Evolutionary conservation across 352 stramenopile genomes (phyloP).

Genomic region (Globisporangium nagaii): DNA sequence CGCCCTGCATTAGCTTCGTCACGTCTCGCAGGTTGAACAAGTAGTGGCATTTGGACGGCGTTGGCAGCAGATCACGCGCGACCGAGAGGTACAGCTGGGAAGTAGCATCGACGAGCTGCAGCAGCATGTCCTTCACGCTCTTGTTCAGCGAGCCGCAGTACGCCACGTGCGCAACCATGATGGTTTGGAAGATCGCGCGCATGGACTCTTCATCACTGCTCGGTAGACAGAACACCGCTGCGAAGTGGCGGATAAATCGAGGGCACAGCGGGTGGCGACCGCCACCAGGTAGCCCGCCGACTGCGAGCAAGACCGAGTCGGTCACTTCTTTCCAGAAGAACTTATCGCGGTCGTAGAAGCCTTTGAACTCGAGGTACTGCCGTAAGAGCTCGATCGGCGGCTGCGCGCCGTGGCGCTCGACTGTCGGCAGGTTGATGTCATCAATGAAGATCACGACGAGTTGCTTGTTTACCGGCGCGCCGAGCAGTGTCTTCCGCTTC

Average conservation of each 20-base stretch:
- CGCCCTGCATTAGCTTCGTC: constrained; percentile 76
- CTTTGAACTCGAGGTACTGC: constrained; percentile 61
- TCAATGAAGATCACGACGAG: constrained; percentile 86
- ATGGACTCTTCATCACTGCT: constrained; percentile 70
- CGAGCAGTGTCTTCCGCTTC: constrained; percentile 91
- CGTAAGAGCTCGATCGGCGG: constrained; percentile 75
- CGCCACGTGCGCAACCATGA: constrained; percentile 59
- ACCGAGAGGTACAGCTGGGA: constrained; percentile 60
- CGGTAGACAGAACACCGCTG: constrained; percentile 60
- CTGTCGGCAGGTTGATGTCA: constrained; percentile 88
- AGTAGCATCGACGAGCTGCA: constrained; percentile 50
- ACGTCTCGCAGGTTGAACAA: constrained; percentile 81
- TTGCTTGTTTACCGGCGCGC: constrained; percentile 66
- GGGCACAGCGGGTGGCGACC: constrained; percentile 49
- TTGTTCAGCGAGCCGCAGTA: constrained; percentile 30
- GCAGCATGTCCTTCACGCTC: constrained; percentile 41
- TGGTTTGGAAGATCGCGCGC: constrained; percentile 86
- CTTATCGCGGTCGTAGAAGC: constrained; percentile 78
- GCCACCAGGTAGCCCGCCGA: constrained; percentile 52
- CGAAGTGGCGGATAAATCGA: constrained; percentile 70
- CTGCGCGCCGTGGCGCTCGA: constrained; percentile 68
- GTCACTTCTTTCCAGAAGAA: constrained; percentile 81
- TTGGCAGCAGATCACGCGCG: constrained; percentile 52
- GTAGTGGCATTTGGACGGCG: constrained; percentile 79
- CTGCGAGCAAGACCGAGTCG: constrained; percentile 59